Percentiles rank a stretch among this genome's conserved stretches.
Evolutionary conservation across 352 stramenopile species (phyloP).

Genomic region (Discostella stelligera): DNA sequence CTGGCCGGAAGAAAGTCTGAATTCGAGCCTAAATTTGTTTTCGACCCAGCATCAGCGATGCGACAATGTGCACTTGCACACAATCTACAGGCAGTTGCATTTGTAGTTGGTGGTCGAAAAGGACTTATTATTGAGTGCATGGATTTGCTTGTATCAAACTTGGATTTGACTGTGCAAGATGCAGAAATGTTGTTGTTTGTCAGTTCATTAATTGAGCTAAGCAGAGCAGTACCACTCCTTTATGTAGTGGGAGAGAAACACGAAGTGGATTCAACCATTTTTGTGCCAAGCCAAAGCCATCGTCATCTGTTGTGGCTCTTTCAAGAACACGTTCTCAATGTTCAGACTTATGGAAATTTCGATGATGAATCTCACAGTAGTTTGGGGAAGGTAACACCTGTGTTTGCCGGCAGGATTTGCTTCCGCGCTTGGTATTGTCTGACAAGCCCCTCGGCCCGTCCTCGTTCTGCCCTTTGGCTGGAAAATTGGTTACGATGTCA

Average conservation of each 20-base stretch:
- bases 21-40: constrained; percentile 53
- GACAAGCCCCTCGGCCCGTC: constrained; percentile 31
- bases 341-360: constrained; percentile 77
- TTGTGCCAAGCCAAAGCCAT: constrained; percentile 53
- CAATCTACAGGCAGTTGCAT: constrained; percentile 71
- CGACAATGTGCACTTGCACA: constrained; percentile 62
- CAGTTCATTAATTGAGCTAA: constrained; percentile 34
- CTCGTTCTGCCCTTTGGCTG: constrained; percentile 58
- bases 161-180: constrained; percentile 62
- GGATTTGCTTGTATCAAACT: constrained; percentile 59
- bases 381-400: constrained; percentile 59
- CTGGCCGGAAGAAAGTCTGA: constrained; percentile 54
- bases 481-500: constrained; percentile 56
- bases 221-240: constrained; percentile 12
- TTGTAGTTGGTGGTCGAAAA: constrained; percentile 74
- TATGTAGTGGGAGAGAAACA: neutral
- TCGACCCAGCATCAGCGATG: constrained; percentile 61
- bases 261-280: constrained; percentile 19
- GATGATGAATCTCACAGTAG: constrained; percentile 25
- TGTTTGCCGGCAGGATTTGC: constrained; percentile 66
- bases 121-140: constrained; percentile 75
- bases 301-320: constrained; percentile 66
- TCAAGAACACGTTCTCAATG: constrained; percentile 63
- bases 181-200: constrained; percentile 62
- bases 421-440: constrained; percentile 72